Base-by-base conservation (phyloP, 2,329 filamentous ascomycete genomes). In the Ophiostoma sp. region DNA sequence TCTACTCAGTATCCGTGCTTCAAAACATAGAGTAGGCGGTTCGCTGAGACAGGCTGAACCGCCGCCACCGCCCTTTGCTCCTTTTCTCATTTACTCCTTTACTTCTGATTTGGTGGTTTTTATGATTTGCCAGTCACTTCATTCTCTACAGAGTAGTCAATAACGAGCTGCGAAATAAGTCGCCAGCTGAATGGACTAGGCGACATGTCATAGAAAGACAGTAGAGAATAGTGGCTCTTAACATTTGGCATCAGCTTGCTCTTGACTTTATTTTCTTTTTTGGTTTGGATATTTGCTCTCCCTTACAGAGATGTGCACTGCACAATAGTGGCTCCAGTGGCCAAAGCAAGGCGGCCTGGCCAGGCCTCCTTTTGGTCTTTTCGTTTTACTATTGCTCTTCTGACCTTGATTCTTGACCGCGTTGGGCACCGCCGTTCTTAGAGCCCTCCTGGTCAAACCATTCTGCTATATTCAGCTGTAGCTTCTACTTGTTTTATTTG, bases 271-370 rank as follows among this genome's bases (percentile, higher is more conserved):
- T n/a, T 48, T 48, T 48, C 17, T 48, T 48, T n/a, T 48, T 48
- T 1, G 4, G 0, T n/a, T 48, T 41, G 39, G 52, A 31, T 57
- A 27, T n/a, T 27, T 57, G 52, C 52, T 57, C 23, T 57, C 52
- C 52, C 52, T 57, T 57, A 13, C 52, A 57, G 52, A 23, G 23
- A 27, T 57, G n/a, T 31, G 23, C 52, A 27, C 52, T 13, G 23
- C 48, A 57, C 52, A 57, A 57, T n/a, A 57, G 52, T 57, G 23
- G 52, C 52, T 57, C 52, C 44, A 48, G 44, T 48, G 41, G 44
- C 20, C 44, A 48, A 20, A 17, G 20, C 20, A 39, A n/a, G 44
- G 44, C 20, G 23, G 52, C 52, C 8, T 57, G 13, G 39, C 39
- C 10, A 10, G 39, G 39, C 39, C 39, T 3, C 39, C 10, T 41